Evolutionary conservation across 192 early-diverging fungal species (phyloP), one percentile per base, ranked within the genome.

Genomic region (Mortierella alpina): DNA sequence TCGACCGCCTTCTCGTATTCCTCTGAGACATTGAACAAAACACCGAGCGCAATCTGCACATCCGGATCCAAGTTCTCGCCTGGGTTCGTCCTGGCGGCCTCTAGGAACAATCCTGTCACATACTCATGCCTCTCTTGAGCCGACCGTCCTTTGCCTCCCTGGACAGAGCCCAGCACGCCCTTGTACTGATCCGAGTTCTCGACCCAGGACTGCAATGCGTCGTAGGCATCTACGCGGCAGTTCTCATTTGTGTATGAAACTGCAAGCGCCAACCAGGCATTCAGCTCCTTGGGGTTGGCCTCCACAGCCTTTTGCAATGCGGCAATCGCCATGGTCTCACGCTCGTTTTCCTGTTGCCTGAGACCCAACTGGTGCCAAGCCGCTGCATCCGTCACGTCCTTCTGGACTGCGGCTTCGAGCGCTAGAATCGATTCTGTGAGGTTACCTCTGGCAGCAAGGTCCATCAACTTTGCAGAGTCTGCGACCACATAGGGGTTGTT

Each of bases 1-100:
- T 99, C 98, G 9, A 97, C 87, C 1, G 98, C 97, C 88, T 99
- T 99, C 60, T 92, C 87, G 63, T 97, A 98, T 76, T 99, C 97
- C 31, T 92, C 85, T 12, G 92, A 92, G 20, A 95, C 92, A 86
- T 99, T 96, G 84, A 97, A 99, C 54, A 99, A 78, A 5, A 99
- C 91, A 7, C 98, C 98, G 9, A 99, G 87, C 2, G 93, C 97
- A 50, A 96, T 87, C 84, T 99, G 98, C 0, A 99, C 94, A 73
- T 96, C 94, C 0, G 96, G 85, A 74, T 99, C 98, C 74, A 96
- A 65, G 39, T 95, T 86, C 46, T 85, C 79, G n/a, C 86, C 91
- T 18, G 87, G 84, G 15, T 72, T 75, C 10, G 72, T 73, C 44
- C 93, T 87, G 0, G 93, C 97, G 2, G 96, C 96, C 59, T 92